Conservation (phyloP, 768 basidiomycete species). For the Lactarius pseudohatsudake region DNA sequence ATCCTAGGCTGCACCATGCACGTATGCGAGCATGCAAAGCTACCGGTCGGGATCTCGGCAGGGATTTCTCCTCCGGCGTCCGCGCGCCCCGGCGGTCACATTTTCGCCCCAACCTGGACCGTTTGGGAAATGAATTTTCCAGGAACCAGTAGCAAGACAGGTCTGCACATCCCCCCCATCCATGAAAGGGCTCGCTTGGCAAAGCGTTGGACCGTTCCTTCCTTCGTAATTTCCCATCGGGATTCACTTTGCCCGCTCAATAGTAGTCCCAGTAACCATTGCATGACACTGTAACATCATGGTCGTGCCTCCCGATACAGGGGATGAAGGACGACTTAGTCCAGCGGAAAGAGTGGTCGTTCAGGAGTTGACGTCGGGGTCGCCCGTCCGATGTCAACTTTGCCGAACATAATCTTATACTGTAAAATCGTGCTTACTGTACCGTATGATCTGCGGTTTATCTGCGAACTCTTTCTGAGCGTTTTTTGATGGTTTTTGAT, state of each 20-base stretch:
- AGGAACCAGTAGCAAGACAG: constrained; percentile 1
- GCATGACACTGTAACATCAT: neutral
- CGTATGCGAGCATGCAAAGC: neutral
- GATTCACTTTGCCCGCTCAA: neutral
- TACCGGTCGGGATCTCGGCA: neutral
- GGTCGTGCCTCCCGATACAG: constrained; percentile 13
- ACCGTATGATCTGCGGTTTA: constrained; percentile 12
- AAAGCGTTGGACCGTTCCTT: neutral
- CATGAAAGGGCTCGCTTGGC: constrained; percentile 2
- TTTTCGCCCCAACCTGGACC: too few relatives aligned
- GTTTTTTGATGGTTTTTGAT: too few relatives aligned
- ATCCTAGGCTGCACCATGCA: neutral
- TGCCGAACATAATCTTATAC: constrained; percentile 2
- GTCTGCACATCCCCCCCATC: neutral
- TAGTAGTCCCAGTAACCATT: neutral
- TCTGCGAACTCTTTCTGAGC: constrained; percentile 8
- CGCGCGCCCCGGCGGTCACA: neutral
- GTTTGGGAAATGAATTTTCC: constrained; percentile 11
- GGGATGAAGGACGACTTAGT: neutral
- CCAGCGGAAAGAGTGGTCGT: neutral
- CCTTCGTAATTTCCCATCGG: constrained; percentile 2
- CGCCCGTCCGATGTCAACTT: neutral
- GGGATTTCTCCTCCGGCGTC: neutral
- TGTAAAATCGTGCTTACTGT: too few relatives aligned
- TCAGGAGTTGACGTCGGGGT: neutral